Evolutionary conservation across 2,329 filamentous ascomycete genomes (phyloP).

Genomic region (Cladophialophora psammophila): DNA sequence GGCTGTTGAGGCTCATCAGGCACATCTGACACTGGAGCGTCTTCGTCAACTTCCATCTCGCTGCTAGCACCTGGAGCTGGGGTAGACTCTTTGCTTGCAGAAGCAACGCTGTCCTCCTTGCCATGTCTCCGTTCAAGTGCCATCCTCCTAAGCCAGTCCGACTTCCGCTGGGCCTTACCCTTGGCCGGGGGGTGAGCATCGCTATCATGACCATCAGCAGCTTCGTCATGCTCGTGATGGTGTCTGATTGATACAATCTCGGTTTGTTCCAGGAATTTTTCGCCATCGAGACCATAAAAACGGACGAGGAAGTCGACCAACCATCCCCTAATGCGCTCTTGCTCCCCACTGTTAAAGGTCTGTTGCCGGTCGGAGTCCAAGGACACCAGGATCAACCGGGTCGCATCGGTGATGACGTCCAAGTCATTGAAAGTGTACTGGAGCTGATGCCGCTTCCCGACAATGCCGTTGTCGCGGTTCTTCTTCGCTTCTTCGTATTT

Average conservation of each 20-base stretch:
- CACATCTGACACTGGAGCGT: slow-evolving; percentile 66
- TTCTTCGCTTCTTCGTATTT: slow-evolving; percentile 91
- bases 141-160: slow-evolving; percentile 79
- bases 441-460: slow-evolving; percentile 74
- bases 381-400: slow-evolving; percentile 56
- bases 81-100: slow-evolving; percentile 85
- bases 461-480: slow-evolving; percentile 67
- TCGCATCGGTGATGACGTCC: slow-evolving; percentile 66
- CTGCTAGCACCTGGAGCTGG: slow-evolving; percentile 54
- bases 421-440: slow-evolving; percentile 76
- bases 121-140: slow-evolving; percentile 82
- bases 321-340: slow-evolving; percentile 76
- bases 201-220: slow-evolving; percentile 68
- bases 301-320: slow-evolving; percentile 77
- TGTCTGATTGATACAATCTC: slow-evolving; percentile 68
- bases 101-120: slow-evolving; percentile 79
- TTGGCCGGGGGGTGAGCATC: slow-evolving; percentile 74
- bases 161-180: slow-evolving; percentile 77
- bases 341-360: slow-evolving; percentile 65
- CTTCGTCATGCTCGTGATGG: slow-evolving; percentile 78
- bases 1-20: slow-evolving; percentile 44
- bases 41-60: slow-evolving; percentile 66
- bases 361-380: slow-evolving; percentile 60
- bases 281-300: slow-evolving; percentile 78
- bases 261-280: slow-evolving; percentile 65